Base-by-base conservation (phyloP, 139 green algal species). In the Marvania coccoides region DNA sequence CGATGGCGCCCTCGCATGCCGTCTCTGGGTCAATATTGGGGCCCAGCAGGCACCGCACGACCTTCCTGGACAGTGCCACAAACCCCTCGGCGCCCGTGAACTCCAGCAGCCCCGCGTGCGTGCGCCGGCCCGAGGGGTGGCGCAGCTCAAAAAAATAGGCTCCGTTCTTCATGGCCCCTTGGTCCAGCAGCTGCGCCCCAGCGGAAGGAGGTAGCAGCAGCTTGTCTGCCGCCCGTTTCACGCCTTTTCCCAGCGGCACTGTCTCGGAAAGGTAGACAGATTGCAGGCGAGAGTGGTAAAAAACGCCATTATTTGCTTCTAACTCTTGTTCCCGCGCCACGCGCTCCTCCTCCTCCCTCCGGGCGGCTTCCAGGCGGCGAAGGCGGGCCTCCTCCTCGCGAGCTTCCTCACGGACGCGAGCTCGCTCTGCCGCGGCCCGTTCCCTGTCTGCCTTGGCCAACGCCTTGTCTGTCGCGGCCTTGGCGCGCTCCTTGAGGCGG, bases 31-130 rank as follows among this genome's bases (percentile, higher is more conserved):
- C 8, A 9, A 28, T 47, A n/a, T 77, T 23, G 15, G 61, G 58
- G 28, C 78, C 83, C 67, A 70, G 91, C 47, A 92, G 64, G 75
- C 76, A 87, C 31, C 75, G 62, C 7, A 71, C 58, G 2, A 91
- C 72, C 51, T 74, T 74, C 2, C 37, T 58, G 2, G 88, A 85
- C 45, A 93, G 54, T 8, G 65, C 63, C 8, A 92, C 69, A 9
- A 76, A 75, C 10, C 85, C 87, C 60, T 93, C 85, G 1, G 88
- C 77, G 0, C 79, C 85, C 4, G 70, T 85, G 65, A 93, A 96
- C 45, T 94, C 85, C 26, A 95, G 75, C 45, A 95, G 69, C 0
- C 83, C 83, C 28, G 76, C 83, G 54, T 91, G 85, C 10, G 80
- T 85, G 45, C 38, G 54, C 36, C 36, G 54, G 9, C 60, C 77